phyloP scores from a whole-genome alignment of 129 eudicot genomes.

The Scalesia atractyloides region DNA sequence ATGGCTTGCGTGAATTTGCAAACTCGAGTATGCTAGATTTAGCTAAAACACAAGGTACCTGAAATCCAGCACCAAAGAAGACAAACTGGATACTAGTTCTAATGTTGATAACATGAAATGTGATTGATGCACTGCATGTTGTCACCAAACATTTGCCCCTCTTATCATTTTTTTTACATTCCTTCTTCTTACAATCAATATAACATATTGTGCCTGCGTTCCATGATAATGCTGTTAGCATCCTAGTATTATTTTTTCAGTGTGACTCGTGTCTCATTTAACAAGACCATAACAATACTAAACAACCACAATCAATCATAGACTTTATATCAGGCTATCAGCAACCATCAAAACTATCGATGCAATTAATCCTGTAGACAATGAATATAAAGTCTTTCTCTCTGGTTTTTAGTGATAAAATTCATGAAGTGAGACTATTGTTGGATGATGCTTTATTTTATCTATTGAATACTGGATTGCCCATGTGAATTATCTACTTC shows the following conservation, averaged over 20 bases:
- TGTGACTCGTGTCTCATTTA: background rate
- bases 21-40: conserved; percentile 49
- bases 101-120: conserved; percentile 79
- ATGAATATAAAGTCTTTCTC: too few relatives aligned
- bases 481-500: too few relatives aligned
- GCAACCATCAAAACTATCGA: too few relatives aligned
- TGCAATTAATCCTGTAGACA: too few relatives aligned
- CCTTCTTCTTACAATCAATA: conserved; percentile 59
- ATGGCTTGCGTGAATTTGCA: conserved; percentile 63
- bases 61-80: conserved; percentile 69
- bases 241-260: background rate
- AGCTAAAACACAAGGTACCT: conserved; percentile 68
- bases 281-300: background rate
- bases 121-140: conserved; percentile 70
- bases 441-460: too few relatives aligned
- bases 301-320: too few relatives aligned
- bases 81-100: conserved; percentile 82
- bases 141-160: conserved; percentile 45
- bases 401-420: too few relatives aligned
- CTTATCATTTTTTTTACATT: conserved; percentile 51
- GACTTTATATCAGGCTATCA: too few relatives aligned
- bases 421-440: too few relatives aligned
- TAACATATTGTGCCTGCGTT: conserved; percentile 74
- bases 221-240: background rate
- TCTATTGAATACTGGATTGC: too few relatives aligned